Base-by-base conservation (phyloP, 352 stramenopile genomes). In the Phytopythium oedochilum region DNA sequence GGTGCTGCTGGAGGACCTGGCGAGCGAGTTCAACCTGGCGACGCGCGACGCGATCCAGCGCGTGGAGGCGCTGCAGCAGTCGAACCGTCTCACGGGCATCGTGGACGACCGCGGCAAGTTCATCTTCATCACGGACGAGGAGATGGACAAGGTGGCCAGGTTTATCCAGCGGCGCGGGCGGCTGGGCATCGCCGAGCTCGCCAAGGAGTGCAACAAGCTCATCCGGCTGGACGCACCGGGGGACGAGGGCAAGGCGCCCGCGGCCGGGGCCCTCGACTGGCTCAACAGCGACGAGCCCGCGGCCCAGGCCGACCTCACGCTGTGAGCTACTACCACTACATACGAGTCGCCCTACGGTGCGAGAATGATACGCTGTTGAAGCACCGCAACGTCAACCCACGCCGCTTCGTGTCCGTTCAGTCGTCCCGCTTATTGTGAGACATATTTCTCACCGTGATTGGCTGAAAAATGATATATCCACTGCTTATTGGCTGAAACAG, bases 71-170 rank as follows among this genome's bases (percentile, higher is more conserved):
- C 53, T 92, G 15, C 78, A 88, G 46, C 45, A 60, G 12, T 55
- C 61, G 1, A 81, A 83, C 45, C 79, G 78, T 18, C 67, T 92
- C 51, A 86, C 78, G 6, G 83, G 83, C 18, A 81, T 92, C 29
- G 66, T 92, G 29, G 79, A 92, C 44, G 83, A 92, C 46, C 78
- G 80, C 25, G 83, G 83, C 55, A 90, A 90, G 55, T 90, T 90
- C 61, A 89, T 92, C 49, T 87, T 78, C 57, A 86, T 92, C 50
- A 88, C 79, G 0, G 76, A 89, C 38, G 70, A 86, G 36, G 78
- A 90, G 49, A 89, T 92, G 78, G 70, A 88, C 58, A 78, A 74
- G 36, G 78, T 92, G 34, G 79, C 73, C 42, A 78, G 71, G 61
- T 88, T 83, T 47, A 85, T 92, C 42, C 62, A 83, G 52, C 73